These are phyloP conservation scores for Aspergillus persii DNA, from an alignment of 2,329 filamentous ascomycete species.

Conservation along the genomic window DNA sequence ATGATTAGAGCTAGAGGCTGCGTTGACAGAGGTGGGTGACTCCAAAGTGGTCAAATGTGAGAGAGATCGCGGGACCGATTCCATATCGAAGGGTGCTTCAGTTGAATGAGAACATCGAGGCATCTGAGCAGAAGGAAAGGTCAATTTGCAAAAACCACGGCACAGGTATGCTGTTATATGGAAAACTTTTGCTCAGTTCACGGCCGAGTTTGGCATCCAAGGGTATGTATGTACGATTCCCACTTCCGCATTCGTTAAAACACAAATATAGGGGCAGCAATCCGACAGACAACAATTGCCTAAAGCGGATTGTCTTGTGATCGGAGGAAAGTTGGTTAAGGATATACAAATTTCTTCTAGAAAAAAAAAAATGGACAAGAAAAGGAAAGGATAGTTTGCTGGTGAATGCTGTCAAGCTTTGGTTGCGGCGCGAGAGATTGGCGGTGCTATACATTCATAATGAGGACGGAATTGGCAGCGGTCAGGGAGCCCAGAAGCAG, in stretches of 20 bases:
- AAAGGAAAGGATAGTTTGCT: neutral
- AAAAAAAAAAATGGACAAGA: too few species aligned
- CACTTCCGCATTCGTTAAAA: constrained; percentile 3
- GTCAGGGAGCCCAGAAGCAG: neutral
- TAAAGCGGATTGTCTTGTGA: neutral
- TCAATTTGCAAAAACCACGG: neutral
- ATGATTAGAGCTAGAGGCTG: constrained; percentile 1
- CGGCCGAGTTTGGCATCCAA: neutral
- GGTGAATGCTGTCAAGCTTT: neutral
- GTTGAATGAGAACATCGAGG: constrained; percentile 13
- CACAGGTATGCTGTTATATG: neutral
- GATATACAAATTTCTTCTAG: neutral
- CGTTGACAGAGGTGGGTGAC: constrained; percentile 1
- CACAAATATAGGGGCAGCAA: neutral
- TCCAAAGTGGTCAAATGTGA: constrained; percentile 8
- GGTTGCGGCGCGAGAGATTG: neutral
- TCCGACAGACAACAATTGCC: constrained; percentile 5
- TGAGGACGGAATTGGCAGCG: neutral
- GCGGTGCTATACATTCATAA: constrained; percentile 7
- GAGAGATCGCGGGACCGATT: constrained; percentile 14
- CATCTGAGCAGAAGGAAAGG: neutral
- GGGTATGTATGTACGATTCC: neutral
- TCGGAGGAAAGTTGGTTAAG: neutral
- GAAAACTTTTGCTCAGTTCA: neutral
- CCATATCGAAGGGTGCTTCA: constrained; percentile 13